Evolutionary conservation across 306 rosid genomes (phyloP).

Genomic region (Pyrus pyrifolia): DNA sequence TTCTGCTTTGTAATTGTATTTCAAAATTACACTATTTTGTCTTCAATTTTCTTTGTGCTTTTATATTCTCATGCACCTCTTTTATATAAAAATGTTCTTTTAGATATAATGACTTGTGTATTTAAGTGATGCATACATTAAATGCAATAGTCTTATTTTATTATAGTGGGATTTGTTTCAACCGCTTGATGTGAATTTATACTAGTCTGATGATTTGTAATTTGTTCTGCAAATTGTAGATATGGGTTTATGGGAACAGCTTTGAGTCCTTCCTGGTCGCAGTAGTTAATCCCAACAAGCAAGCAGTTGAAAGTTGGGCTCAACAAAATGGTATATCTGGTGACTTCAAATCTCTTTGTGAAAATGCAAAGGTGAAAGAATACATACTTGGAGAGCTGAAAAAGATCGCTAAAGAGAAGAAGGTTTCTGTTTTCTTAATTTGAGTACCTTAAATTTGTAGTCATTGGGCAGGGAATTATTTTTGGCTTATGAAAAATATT

Average conservation of each 20-base stretch:
- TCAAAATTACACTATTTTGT: neutral
- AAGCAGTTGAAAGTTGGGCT: slow-evolving; percentile 73
- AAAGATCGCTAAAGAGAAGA: slow-evolving; percentile 68
- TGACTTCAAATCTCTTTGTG: slow-evolving; percentile 67
- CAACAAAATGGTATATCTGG: slow-evolving; percentile 59
- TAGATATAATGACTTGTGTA: neutral
- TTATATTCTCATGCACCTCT: neutral
- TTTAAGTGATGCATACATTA: neutral
- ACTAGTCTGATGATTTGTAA: neutral
- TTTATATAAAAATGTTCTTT: neutral
- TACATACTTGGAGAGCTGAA: slow-evolving; percentile 59
- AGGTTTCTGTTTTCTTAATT: slow-evolving; percentile 40
- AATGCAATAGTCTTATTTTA: neutral
- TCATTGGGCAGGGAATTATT: neutral
- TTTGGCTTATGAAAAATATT: neutral
- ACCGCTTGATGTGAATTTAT: neutral
- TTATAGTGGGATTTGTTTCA: slow-evolving; percentile 6
- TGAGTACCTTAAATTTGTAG: neutral
- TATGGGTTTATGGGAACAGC: slow-evolving; percentile 95
- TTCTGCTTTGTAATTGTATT: neutral
- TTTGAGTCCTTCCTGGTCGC: slow-evolving; percentile 91
- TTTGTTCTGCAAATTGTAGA: slow-evolving; percentile 38
- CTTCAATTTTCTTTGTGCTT: neutral
- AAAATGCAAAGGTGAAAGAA: slow-evolving; percentile 57
- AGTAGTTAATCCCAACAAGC: slow-evolving; percentile 59